These are phyloP conservation scores for Diaporthe caulivora DNA, from an alignment of 2,329 filamentous ascomycete species.

Conservation along the genomic window DNA sequence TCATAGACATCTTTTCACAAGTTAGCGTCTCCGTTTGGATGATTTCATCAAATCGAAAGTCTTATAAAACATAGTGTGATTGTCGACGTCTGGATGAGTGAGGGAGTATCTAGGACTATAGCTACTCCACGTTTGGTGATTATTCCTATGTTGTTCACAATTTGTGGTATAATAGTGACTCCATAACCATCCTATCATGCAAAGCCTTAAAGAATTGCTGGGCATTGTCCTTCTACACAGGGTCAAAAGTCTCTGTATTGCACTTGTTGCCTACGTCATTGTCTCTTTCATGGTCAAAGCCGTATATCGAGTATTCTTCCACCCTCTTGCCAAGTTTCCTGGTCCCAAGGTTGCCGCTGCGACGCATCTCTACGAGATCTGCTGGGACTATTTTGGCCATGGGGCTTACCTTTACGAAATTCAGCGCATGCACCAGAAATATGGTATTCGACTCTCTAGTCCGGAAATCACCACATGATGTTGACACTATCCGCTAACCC, in stretches of 20 bases:
- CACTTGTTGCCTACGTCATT: background rate
- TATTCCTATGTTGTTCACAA: background rate
- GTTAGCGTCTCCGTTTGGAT: no score
- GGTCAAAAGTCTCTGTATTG: background rate
- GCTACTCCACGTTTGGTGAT: background rate
- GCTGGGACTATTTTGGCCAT: slow-evolving; percentile 42
- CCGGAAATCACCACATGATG: no score
- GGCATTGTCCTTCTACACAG: background rate
- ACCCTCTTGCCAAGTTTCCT: slow-evolving; percentile 42
- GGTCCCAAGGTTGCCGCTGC: slow-evolving; percentile 42
- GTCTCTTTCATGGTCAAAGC: slow-evolving; percentile 23
- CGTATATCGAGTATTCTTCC: slow-evolving; percentile 42
- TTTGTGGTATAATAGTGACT: background rate
- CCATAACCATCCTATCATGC: background rate
- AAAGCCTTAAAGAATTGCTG: background rate
- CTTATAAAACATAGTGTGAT: no score
- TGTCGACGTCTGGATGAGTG: no score
- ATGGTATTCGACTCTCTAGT: slow-evolving; percentile 43
- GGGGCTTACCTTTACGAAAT: slow-evolving; percentile 47
- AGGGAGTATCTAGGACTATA: no score
- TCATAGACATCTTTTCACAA: no score
- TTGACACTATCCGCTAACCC: background rate
- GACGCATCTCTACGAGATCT: slow-evolving; percentile 44
- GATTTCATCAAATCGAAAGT: no score
- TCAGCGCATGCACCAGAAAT: slow-evolving; percentile 49